Percentiles rank a stretch among this genome's conserved stretches.
Evolutionary conservation across 1,284 basidiomycete species (phyloP).

Genomic region (Austroboletus niveus): DNA sequence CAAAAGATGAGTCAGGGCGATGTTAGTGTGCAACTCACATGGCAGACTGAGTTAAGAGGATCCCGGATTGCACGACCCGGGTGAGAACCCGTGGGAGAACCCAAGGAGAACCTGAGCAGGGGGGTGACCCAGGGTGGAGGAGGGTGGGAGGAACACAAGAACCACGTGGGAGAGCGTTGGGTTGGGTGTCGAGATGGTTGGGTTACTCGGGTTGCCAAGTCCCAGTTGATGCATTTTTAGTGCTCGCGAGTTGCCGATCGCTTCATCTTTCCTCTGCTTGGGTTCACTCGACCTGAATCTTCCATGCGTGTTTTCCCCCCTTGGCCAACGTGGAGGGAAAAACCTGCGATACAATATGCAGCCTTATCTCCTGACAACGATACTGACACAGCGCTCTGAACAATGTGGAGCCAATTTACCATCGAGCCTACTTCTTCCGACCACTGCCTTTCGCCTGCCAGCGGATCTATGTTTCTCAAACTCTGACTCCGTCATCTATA

Average conservation of each 20-base stretch:
- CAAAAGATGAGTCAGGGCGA: conserved; percentile 23
- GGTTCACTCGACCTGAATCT: conserved; percentile 2
- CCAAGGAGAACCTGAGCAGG: not conserved
- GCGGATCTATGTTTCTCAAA: conserved; percentile 34
- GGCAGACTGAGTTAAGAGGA: not conserved
- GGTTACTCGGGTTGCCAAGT: conserved; percentile 8
- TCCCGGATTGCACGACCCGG: conserved; percentile 17
- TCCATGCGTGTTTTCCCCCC: conserved; percentile 9
- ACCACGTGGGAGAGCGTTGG: conserved; percentile 27
- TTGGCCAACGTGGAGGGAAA: not conserved
- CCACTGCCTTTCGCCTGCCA: conserved; percentile 22
- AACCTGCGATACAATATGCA: not conserved
- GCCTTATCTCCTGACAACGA: conserved; percentile 1
- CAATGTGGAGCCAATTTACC: conserved; percentile 16
- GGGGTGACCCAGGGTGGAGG: conserved; percentile 3
- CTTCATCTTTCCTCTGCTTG: conserved; percentile 11
- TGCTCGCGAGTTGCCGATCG: conserved; percentile 19
- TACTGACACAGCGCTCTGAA: conserved; percentile 5
- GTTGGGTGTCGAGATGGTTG: conserved; percentile 20
- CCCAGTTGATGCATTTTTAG: conserved; percentile 10
- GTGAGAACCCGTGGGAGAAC: conserved; percentile 5
- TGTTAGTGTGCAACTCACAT: conserved; percentile 9
- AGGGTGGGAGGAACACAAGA: conserved; percentile 14
- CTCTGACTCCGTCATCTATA: conserved; percentile 29
- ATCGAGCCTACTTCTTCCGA: conserved; percentile 22